These are phyloP conservation scores for Sugiyamaella castrensis DNA, from an alignment of 1,139 yeast species.

Conservation along the genomic window DNA sequence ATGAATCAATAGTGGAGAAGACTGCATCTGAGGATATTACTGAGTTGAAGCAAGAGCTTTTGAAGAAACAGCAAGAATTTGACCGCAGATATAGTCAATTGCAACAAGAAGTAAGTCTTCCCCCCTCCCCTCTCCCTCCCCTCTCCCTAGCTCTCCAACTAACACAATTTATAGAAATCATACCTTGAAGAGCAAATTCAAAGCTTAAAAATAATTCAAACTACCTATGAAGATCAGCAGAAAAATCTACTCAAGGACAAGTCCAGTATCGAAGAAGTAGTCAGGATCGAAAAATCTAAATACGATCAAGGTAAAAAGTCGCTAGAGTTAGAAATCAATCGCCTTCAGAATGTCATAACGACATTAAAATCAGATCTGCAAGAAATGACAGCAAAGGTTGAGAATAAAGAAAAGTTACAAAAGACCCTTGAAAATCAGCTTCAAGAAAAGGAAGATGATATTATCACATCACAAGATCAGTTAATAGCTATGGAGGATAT, in stretches of 20 bases:
- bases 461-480: conserved; percentile 22
- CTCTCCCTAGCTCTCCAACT: too few relatives aligned
- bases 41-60: conserved; percentile 18
- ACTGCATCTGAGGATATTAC: conserved; percentile 19
- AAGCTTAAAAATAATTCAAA: conserved; percentile 21
- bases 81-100: conserved; percentile 14
- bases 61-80: conserved; percentile 18
- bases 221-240: conserved; percentile 25
- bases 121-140: too few relatives aligned
- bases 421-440: conserved; percentile 21
- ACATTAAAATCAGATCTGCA: conserved; percentile 18
- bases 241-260: conserved; percentile 21
- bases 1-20: conserved; percentile 20
- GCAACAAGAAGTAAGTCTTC: conserved; percentile 15
- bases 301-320: conserved; percentile 20
- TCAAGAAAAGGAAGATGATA: conserved; percentile 24
- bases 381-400: conserved; percentile 28
- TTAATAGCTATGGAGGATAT: conserved; percentile 20
- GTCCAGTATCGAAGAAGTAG: conserved; percentile 20
- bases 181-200: conserved; percentile 22
- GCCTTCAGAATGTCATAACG: conserved; percentile 24
- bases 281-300: conserved; percentile 23
- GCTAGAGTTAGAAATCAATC: conserved; percentile 25
- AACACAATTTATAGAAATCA: conserved; percentile 3
- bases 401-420: conserved; percentile 20